phyloP scores from a whole-genome alignment of 805 yeast species.

The Cyberlindnera mrakii region DNA sequence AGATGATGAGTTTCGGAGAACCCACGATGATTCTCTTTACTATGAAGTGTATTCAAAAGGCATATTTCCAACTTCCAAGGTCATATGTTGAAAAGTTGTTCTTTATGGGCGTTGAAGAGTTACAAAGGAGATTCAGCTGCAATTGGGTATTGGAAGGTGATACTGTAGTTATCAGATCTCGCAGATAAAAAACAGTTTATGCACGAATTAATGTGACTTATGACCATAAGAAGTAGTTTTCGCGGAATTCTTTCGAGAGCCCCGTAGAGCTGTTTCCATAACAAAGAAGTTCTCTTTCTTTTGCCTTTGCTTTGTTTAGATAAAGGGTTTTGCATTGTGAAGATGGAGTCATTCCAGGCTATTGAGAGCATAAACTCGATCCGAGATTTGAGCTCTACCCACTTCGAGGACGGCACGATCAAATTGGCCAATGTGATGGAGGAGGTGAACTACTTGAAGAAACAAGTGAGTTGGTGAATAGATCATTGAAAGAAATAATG shows the following conservation, averaged over 20 bases:
- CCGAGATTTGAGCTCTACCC: constrained; percentile 28
- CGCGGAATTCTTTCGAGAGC: too few species aligned
- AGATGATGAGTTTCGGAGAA: constrained; percentile 40
- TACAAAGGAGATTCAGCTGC: constrained; percentile 6
- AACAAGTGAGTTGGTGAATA: constrained; percentile 17
- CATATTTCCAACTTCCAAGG: constrained; percentile 33
- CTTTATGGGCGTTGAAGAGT: constrained; percentile 2
- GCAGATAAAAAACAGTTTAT: background rate
- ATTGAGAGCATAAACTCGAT: constrained; percentile 23
- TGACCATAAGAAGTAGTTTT: too few species aligned
- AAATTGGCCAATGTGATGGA: constrained; percentile 28
- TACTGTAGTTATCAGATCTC: constrained; percentile 11
- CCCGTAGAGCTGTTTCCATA: too few species aligned
- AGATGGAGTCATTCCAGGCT: constrained; percentile 25
- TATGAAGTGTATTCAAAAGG: constrained; percentile 26
- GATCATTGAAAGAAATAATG: too few species aligned
- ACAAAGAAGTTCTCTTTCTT: too few species aligned
- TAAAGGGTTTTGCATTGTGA: background rate
- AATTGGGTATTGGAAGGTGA: constrained; percentile 10
- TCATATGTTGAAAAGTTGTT: constrained; percentile 10
- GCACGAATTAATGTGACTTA: background rate
- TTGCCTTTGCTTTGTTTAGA: too few species aligned
- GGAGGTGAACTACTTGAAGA: constrained; percentile 30
- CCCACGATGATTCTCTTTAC: constrained; percentile 28
- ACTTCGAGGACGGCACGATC: constrained; percentile 34